Evolutionary conservation across 441 rosid species (phyloP).

Genomic region (Monsonia emarginata): DNA sequence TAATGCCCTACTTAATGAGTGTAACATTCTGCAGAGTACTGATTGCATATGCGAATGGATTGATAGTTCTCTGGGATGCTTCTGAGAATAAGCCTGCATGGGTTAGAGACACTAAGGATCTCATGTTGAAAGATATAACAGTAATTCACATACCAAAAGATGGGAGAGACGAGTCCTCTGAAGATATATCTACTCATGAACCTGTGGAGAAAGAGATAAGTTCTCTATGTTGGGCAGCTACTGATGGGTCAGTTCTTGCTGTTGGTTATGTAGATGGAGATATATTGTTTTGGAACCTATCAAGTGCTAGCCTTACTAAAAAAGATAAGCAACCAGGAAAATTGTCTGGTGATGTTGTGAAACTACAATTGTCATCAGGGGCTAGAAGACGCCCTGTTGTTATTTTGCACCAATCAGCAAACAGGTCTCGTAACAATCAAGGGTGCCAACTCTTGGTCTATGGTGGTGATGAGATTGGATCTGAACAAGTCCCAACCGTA

Average conservation of each 20-base stretch:
- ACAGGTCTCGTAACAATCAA: slow-evolving; percentile 27
- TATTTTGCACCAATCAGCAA: slow-evolving; percentile 41
- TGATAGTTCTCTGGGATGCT: slow-evolving; percentile 56
- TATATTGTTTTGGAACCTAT: slow-evolving; percentile 45
- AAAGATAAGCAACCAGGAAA: slow-evolving; percentile 31
- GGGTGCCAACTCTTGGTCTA: slow-evolving; percentile 49
- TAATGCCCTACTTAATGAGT: slow-evolving; percentile 13
- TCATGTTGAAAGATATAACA: slow-evolving; percentile 31
- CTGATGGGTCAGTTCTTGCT: slow-evolving; percentile 56
- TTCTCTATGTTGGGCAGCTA: slow-evolving; percentile 61
- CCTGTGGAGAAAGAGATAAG: slow-evolving; percentile 49
- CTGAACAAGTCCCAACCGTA: slow-evolving; percentile 55
- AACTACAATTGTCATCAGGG: slow-evolving; percentile 47
- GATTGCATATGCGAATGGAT: slow-evolving; percentile 50
- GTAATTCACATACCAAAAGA: slow-evolving; percentile 27
- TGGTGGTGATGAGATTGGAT: slow-evolving; percentile 60
- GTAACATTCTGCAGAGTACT: slow-evolving; percentile 46
- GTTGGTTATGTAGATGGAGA: slow-evolving; percentile 67
- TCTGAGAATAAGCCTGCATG: slow-evolving; percentile 38
- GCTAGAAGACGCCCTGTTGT: slow-evolving; percentile 53
- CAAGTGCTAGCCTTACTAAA: slow-evolving; percentile 22
- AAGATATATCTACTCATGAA: slow-evolving; percentile 25
- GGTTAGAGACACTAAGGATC: slow-evolving; percentile 45
- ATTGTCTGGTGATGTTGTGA: slow-evolving; percentile 35
- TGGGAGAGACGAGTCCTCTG: slow-evolving; percentile 27